Conservation (phyloP, 305 asterid species). For the Fraxinus baroniana region DNA sequence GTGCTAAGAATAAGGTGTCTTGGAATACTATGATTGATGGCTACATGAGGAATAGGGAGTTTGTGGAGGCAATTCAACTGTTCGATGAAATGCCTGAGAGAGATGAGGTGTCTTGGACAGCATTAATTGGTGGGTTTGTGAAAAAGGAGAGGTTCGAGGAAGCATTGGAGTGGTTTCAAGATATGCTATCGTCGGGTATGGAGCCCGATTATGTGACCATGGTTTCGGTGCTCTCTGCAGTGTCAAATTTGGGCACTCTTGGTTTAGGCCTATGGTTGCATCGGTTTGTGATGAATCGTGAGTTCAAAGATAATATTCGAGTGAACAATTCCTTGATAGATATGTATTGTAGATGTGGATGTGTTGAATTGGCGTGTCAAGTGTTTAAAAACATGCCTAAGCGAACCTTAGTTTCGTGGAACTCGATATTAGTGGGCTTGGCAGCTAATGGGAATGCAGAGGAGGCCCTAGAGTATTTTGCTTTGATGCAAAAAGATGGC, state of each 20-base stretch:
- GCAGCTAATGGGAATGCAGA: constrained; percentile 61
- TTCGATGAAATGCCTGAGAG: constrained; percentile 74
- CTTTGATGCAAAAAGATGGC: constrained; percentile 46
- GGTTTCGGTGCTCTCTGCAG: constrained; percentile 58
- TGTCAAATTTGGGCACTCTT: constrained; percentile 67
- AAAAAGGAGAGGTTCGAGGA: constrained; percentile 54
- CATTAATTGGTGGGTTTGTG: constrained; percentile 68
- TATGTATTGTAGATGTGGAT: constrained; percentile 78
- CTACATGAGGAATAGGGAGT: constrained; percentile 55
- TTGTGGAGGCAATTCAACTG: constrained; percentile 47
- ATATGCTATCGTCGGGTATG: constrained; percentile 53
- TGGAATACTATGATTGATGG: constrained; percentile 78
- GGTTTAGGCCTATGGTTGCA: constrained; percentile 75
- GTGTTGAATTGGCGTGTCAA: constrained; percentile 55
- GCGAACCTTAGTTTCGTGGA: constrained; percentile 74
- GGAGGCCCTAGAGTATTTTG: constrained; percentile 51
- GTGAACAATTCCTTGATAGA: constrained; percentile 66
- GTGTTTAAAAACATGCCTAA: constrained; percentile 54
- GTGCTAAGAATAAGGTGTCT: constrained; percentile 52
- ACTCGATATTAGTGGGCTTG: constrained; percentile 67
- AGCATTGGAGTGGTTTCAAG: constrained; percentile 64
- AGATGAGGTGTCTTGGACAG: constrained; percentile 78
- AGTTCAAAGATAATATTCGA: constrained; percentile 39
- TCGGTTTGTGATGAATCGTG: constrained; percentile 36
- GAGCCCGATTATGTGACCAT: constrained; percentile 70